phyloP scores from a whole-genome alignment of 2,329 filamentous ascomycete species.

The Leptodontidium sp. region DNA sequence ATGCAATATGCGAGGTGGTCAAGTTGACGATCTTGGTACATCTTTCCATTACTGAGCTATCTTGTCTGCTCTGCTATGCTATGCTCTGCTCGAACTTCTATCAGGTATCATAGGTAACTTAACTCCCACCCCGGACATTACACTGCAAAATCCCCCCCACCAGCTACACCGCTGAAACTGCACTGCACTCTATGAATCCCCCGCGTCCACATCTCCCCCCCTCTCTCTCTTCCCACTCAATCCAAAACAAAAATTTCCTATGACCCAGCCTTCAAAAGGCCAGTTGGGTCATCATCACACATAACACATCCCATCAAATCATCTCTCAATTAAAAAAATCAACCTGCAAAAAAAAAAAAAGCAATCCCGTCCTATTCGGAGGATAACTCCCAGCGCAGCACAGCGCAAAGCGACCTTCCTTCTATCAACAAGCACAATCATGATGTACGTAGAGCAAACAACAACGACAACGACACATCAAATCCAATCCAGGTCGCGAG shows the following conservation, averaged over 20 bases:
- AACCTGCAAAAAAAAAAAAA: background rate
- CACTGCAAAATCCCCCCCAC: background rate
- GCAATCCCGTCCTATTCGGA: background rate
- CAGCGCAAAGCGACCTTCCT: background rate
- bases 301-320: background rate
- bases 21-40: too few species aligned
- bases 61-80: background rate
- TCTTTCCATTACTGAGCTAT: conserved; percentile 2
- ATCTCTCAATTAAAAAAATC: background rate
- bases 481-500: background rate
- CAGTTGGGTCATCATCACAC: conserved; percentile 16
- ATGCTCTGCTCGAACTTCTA: conserved; percentile 3
- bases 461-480: background rate
- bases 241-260: background rate
- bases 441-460: conserved; percentile 10
- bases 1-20: too few species aligned
- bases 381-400: background rate
- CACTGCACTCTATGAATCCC: background rate
- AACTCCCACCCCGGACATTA: background rate
- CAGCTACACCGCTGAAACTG: background rate
- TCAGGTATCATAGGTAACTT: conserved; percentile 12
- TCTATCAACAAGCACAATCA: conserved; percentile 17
- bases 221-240: background rate
- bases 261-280: conserved; percentile 11
- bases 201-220: background rate